Evolutionary conservation across 2,329 filamentous ascomycete genomes (phyloP).

Genomic region (Aureobasidium mangrovei): DNA sequence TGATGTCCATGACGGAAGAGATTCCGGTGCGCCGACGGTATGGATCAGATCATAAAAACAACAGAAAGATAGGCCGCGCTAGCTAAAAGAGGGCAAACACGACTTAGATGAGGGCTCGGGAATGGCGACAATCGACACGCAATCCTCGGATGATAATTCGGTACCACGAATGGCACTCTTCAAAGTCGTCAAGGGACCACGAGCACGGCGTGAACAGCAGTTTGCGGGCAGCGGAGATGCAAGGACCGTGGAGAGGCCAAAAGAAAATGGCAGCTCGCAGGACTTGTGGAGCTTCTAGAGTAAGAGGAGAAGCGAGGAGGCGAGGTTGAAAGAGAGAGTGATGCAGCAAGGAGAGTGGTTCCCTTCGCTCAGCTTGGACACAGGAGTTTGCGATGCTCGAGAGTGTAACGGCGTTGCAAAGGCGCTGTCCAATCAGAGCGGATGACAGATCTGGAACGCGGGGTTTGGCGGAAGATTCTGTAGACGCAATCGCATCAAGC

Average conservation of each 20-base stretch:
- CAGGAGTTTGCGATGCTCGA: constrained; percentile 10
- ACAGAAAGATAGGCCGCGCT: background rate
- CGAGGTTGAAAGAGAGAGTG: background rate
- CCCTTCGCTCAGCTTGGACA: background rate
- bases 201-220: background rate
- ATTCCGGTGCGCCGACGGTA: background rate
- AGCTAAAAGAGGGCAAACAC: constrained; percentile 1
- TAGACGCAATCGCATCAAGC: background rate
- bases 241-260: background rate
- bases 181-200: background rate
- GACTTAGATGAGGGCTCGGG: background rate
- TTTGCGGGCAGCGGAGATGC: constrained; percentile 1
- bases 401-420: constrained; percentile 5
- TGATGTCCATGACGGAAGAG: constrained; percentile 37
- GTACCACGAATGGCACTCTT: background rate
- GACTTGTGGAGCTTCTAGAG: background rate
- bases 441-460: background rate
- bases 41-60: background rate
- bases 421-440: constrained; percentile 1
- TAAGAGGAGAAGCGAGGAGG: background rate
- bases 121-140: background rate
- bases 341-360: background rate
- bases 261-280: background rate
- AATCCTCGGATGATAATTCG: background rate
- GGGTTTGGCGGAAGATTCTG: background rate